phyloP scores from a whole-genome alignment of 345 rosid genomes.

The Eucalyptus grandis region DNA sequence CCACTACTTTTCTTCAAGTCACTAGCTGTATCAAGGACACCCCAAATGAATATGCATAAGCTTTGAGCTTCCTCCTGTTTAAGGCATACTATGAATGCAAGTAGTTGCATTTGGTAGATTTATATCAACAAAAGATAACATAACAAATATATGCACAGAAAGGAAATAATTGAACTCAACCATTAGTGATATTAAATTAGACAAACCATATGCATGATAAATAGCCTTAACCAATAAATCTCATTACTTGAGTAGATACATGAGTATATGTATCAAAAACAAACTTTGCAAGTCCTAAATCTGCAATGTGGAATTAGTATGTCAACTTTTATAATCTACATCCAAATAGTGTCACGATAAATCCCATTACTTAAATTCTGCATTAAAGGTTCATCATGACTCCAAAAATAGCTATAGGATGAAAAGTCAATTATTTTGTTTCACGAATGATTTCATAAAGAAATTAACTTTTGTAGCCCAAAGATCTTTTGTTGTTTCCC shows the following conservation, averaged over 20 bases:
- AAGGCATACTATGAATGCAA: conserved; percentile 92
- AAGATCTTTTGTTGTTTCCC: background rate
- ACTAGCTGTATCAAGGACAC: conserved; percentile 89
- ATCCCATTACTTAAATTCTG: no score
- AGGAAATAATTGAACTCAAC: background rate
- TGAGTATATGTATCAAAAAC: conserved; percentile 63
- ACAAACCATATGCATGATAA: background rate
- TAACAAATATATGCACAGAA: background rate
- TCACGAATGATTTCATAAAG: background rate
- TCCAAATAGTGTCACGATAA: background rate
- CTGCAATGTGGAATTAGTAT: conserved; percentile 46
- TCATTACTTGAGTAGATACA: conserved; percentile 81
- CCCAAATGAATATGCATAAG: conserved; percentile 93
- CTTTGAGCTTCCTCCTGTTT: conserved; percentile 82
- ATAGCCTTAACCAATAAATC: conserved; percentile 64
- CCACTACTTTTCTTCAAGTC: conserved; percentile 90
- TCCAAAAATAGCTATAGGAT: background rate
- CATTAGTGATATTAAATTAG: background rate
- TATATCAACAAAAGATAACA: background rate
- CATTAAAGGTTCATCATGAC: background rate
- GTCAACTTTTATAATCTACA: background rate
- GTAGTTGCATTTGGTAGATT: conserved; percentile 32
- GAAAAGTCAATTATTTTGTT: background rate
- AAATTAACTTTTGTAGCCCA: background rate
- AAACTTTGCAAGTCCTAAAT: conserved; percentile 80